Evolutionary conservation across 352 stramenopile genomes (phyloP).

Genomic region (Elongisporangium prolatum): DNA sequence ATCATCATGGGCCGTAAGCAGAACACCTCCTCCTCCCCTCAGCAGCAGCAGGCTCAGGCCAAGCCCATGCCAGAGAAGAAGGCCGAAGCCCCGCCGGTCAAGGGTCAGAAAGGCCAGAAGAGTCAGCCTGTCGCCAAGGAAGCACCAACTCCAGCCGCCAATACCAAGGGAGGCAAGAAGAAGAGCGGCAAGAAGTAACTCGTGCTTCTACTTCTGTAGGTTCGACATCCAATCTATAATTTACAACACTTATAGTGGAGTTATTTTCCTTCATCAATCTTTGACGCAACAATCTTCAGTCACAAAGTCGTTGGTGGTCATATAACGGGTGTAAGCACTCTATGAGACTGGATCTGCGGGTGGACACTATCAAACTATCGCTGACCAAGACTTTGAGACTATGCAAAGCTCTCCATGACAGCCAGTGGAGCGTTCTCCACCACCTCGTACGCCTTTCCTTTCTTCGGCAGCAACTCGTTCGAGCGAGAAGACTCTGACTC

Average conservation of each 20-base stretch:
- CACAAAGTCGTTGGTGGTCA: too few relatives aligned
- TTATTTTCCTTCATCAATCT: too few relatives aligned
- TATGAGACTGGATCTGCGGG: not conserved
- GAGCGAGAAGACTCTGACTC: constrained; percentile 7
- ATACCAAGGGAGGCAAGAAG: not conserved
- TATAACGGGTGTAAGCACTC: too few relatives aligned
- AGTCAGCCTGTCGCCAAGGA: not conserved
- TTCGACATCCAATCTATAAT: too few relatives aligned
- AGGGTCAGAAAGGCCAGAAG: not conserved
- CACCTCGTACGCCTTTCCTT: constrained; percentile 74
- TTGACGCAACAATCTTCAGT: too few relatives aligned
- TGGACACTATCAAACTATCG: not conserved
- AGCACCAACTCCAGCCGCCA: not conserved
- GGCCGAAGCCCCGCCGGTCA: not conserved
- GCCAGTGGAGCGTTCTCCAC: constrained; percentile 47
- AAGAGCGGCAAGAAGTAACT: not conserved
- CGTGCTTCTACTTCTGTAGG: too few relatives aligned
- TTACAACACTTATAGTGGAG: too few relatives aligned
- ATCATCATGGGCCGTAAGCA: not conserved
- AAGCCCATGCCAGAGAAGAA: not conserved
- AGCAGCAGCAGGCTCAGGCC: too few relatives aligned
- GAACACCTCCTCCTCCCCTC: not conserved
- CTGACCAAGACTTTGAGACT: constrained; percentile 26
- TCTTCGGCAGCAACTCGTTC: constrained; percentile 32
- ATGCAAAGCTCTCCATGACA: constrained; percentile 76